phyloP scores from a whole-genome alignment of 768 basidiomycete genomes.

The Tulasnella sp. region DNA sequence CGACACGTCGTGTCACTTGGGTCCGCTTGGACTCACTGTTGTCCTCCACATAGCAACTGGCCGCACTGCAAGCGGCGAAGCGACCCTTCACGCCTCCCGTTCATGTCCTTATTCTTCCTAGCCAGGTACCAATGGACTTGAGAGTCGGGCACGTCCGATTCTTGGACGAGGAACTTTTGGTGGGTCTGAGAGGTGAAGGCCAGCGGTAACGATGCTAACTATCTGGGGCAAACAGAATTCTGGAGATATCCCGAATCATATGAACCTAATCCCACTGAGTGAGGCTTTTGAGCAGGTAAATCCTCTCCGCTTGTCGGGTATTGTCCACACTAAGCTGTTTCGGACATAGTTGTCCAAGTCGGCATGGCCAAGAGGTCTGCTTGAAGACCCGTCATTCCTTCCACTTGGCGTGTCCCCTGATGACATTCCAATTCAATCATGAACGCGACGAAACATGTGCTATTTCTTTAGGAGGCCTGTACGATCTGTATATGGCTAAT shows the following conservation, averaged over 20 bases:
- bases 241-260: slow-evolving; percentile 51
- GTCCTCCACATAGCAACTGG: slow-evolving; percentile 36
- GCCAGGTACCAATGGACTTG: slow-evolving; percentile 60
- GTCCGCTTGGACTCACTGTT: not conserved
- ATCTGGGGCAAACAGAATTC: slow-evolving; percentile 35
- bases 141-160: slow-evolving; percentile 47
- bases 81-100: slow-evolving; percentile 62
- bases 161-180: slow-evolving; percentile 50
- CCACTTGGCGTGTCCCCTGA: slow-evolving; percentile 15
- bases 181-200: slow-evolving; percentile 26
- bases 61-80: slow-evolving; percentile 35
- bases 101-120: slow-evolving; percentile 62
- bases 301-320: not conserved
- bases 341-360: not conserved
- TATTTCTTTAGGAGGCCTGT: no score
- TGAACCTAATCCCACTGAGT: slow-evolving; percentile 52
- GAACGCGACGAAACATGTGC: no score
- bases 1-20: slow-evolving; percentile 15
- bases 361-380: slow-evolving; percentile 1
- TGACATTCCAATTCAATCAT: no score
- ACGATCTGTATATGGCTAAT: no score
- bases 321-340: not conserved
- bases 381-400: slow-evolving; percentile 14
- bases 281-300: slow-evolving; percentile 53
- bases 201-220: slow-evolving; percentile 20